A percentile compares a stretch with the other conserved stretches of the same genome.
Evolutionary conservation across 208 protist genomes (phyloP).

Genomic region (Plasmodiophora brassicae): DNA sequence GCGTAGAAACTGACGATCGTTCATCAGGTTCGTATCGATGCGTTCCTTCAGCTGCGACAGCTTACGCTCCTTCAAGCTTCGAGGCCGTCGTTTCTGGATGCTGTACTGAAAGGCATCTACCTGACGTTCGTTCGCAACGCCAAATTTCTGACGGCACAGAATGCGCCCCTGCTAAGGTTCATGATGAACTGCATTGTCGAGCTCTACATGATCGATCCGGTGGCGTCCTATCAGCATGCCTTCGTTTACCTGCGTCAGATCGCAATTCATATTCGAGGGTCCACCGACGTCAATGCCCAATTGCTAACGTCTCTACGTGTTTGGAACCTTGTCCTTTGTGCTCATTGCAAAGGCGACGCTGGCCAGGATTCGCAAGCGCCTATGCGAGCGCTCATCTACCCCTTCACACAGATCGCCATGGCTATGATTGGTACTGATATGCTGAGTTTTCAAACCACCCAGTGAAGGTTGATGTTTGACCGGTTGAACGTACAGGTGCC

Average conservation of each 20-base stretch:
- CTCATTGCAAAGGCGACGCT: no score
- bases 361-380: neutral
- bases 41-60: slow-evolving; percentile 13
- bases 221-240: slow-evolving; percentile 42
- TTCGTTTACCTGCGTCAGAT: slow-evolving; percentile 50
- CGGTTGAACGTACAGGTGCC: neutral
- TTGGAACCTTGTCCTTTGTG: neutral
- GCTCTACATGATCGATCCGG: slow-evolving; percentile 28
- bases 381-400: neutral
- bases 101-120: slow-evolving; percentile 39
- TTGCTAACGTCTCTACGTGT: neutral
- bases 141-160: slow-evolving; percentile 46
- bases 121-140: slow-evolving; percentile 50
- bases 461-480: neutral
- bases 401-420: slow-evolving; percentile 18
- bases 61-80: neutral
- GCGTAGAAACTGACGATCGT: neutral
- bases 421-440: neutral
- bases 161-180: slow-evolving; percentile 36
- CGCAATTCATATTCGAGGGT: neutral
- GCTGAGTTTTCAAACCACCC: neutral
- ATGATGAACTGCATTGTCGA: slow-evolving; percentile 56
- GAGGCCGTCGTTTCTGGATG: neutral
- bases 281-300: neutral
- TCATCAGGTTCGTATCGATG: neutral